Conservation (phyloP, 1,284 basidiomycete species). For the Caloboletus inedulis region DNA sequence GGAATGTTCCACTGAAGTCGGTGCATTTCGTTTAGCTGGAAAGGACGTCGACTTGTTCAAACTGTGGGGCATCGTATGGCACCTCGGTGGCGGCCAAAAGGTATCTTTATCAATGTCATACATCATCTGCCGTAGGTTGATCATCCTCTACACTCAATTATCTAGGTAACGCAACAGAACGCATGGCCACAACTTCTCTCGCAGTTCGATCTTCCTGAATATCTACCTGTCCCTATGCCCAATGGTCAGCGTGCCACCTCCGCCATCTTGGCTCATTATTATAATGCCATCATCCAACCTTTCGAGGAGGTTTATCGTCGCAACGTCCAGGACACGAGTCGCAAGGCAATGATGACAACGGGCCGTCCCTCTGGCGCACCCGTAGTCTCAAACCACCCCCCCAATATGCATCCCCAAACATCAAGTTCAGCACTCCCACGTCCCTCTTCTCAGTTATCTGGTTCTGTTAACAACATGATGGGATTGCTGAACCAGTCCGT, state of each 20-base stretch:
- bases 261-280: constrained; percentile 52
- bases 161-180: constrained; percentile 39
- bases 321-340: constrained; percentile 49
- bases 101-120: constrained; percentile 38
- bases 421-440: constrained; percentile 11
- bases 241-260: constrained; percentile 50
- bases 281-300: constrained; percentile 56
- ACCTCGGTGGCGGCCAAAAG: constrained; percentile 54
- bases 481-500: constrained; percentile 31
- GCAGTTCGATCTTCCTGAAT: constrained; percentile 64
- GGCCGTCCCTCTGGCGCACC: constrained; percentile 25
- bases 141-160: neutral
- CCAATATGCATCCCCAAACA: constrained; percentile 16
- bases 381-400: constrained; percentile 16
- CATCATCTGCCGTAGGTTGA: constrained; percentile 7
- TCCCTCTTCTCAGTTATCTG: constrained; percentile 23
- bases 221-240: constrained; percentile 43
- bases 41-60: constrained; percentile 77
- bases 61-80: constrained; percentile 57
- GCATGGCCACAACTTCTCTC: constrained; percentile 50
- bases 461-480: constrained; percentile 27
- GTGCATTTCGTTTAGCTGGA: constrained; percentile 65
- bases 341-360: constrained; percentile 45
- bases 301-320: constrained; percentile 68
- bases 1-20: constrained; percentile 55